Base-by-base conservation (phyloP, 805 yeast genomes). In the Suhomyces xylopsoci region DNA sequence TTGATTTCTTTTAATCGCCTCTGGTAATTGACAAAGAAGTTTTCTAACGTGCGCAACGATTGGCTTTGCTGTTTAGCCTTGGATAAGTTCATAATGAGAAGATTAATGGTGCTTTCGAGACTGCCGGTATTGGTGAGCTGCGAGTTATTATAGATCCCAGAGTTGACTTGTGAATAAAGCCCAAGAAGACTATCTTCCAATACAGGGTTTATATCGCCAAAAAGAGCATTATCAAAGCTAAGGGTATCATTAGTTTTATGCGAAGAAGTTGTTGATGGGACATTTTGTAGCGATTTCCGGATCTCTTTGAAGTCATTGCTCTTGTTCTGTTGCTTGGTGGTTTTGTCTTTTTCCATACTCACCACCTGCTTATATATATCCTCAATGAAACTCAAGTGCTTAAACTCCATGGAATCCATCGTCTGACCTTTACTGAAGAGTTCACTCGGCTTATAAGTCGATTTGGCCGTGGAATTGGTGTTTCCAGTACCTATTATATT, bases 71-170 rank as follows among this genome's bases (percentile, higher is more conserved):
- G 74, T 58, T 80, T 84, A 51, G 83, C 83, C 56, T 80, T 74
- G 49, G 83, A 77, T 17, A 88, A 68, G 50, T 83, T 82, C 26
- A 79, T 70, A 1, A 84, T 76, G 40, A 88, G 66, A 19, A 78
- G 67, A 51, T 80, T 78, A 7, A 87, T 78, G 5, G 85, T 76
- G 48, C 78, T 78, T 38, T 83, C 84, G 50, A 87, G 67, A 44
- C 74, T 79, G 1, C 82, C 73, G 15, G 84, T 74, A 12, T 82
- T 80, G 3, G 84, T 82, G 32, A 86, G 77, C 50, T 82, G 82
- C 32, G 87, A 77, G 59, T 84, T 84, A 26, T 77, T 79, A 58
- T 79, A 82, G 42, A 84, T 78, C 1, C 88, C 88, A 12, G 82
- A 73, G 48, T 79, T 70, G 14, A 77, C 71, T 50, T 75, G 75